Conservation (phyloP, 2,329 filamentous ascomycete genomes). For the Colletotrichum spaethianum region DNA sequence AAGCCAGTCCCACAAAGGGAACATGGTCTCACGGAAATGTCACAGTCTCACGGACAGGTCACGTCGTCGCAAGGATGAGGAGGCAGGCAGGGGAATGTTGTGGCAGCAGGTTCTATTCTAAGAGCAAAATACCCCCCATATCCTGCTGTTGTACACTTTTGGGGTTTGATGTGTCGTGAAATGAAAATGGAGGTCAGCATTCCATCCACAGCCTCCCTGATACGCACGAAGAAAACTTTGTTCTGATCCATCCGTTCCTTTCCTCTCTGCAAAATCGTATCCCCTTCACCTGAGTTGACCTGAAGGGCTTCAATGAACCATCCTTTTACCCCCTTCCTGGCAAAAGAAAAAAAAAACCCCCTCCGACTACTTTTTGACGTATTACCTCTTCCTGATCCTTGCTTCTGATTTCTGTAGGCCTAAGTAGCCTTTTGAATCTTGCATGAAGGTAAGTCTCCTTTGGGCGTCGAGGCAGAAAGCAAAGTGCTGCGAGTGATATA, state of each 20-base stretch:
- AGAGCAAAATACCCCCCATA: not conserved
- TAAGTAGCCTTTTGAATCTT: not conserved
- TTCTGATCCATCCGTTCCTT: not conserved
- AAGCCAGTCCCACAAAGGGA: not conserved
- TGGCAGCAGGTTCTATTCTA: slow-evolving; percentile 30
- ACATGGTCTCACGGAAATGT: not conserved
- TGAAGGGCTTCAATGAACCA: not conserved
- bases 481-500: not conserved
- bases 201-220: slow-evolving; percentile 14
- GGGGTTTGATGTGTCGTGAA: slow-evolving; percentile 1
- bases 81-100: not conserved
- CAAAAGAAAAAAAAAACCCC: too few relatives aligned
- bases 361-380: not conserved
- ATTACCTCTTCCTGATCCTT: not conserved
- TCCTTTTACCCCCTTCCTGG: not conserved
- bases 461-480: not conserved
- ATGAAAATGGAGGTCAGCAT: slow-evolving; percentile 18
- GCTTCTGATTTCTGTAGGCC: not conserved
- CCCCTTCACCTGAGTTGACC: not conserved
- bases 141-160: slow-evolving; percentile 34
- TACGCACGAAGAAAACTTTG: slow-evolving; percentile 1
- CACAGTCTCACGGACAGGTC: not conserved
- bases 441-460: not conserved
- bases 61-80: not conserved
- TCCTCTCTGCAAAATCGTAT: not conserved